Evolutionary conservation across 2,329 filamentous ascomycete species (phyloP).

Genomic region (Fusarium lateritium): DNA sequence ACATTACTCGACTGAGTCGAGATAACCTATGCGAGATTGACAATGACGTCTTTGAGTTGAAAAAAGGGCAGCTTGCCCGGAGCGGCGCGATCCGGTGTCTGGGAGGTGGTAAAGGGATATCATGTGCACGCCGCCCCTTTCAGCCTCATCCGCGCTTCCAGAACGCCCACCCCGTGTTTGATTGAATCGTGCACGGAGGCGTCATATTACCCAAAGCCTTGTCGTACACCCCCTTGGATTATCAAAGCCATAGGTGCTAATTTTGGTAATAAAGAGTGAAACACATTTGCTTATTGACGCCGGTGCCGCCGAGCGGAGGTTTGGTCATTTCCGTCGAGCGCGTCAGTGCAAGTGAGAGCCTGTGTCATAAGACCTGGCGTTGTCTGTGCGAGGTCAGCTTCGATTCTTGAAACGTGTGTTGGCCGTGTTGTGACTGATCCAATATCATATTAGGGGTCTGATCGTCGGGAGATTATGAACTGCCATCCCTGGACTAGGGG

Average conservation of each 20-base stretch:
- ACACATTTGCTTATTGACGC: conserved; percentile 15
- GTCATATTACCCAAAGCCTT: not conserved
- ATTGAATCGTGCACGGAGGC: conserved; percentile 14
- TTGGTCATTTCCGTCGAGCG: conserved; percentile 39
- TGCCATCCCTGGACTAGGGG: conserved; percentile 26
- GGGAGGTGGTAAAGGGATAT: conserved; percentile 13
- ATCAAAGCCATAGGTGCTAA: not conserved
- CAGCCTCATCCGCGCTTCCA: conserved; percentile 40
- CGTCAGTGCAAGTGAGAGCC: conserved; percentile 6
- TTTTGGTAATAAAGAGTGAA: conserved; percentile 10
- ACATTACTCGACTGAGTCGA: conserved; percentile 19
- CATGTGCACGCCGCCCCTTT: conserved; percentile 14
- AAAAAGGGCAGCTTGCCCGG: conserved; percentile 25
- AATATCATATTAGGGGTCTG: conserved; percentile 26
- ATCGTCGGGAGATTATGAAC: conserved; percentile 26
- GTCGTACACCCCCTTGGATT: conserved; percentile 19
- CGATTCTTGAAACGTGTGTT: conserved; percentile 21
- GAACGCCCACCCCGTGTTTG: conserved; percentile 18
- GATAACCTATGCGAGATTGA: conserved; percentile 7
- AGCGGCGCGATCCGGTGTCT: conserved; percentile 42
- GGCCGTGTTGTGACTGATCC: conserved; percentile 12
- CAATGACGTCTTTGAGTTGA: conserved; percentile 10
- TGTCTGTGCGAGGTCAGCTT: conserved; percentile 31
- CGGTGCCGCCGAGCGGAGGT: conserved; percentile 23
- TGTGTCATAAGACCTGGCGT: conserved; percentile 10